phyloP scores from a whole-genome alignment of 2,329 filamentous ascomycete species.

The Diplodia intermedia region DNA sequence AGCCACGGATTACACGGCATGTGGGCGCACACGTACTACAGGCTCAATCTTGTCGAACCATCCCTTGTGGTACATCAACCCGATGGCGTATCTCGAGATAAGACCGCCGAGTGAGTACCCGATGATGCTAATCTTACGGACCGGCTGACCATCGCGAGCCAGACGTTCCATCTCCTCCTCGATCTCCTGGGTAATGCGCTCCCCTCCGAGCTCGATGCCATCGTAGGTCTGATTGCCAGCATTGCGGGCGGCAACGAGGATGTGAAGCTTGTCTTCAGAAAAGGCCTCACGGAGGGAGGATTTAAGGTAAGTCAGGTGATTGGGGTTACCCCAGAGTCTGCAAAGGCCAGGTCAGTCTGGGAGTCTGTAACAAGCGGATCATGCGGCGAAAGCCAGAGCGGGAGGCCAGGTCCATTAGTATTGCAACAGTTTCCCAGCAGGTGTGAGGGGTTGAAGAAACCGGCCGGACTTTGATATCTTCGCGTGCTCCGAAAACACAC shows the following conservation, averaged over 20 bases:
- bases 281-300: conserved; percentile 68
- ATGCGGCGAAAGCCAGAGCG: conserved; percentile 12
- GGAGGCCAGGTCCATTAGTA: too few relatives aligned
- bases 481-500: too few relatives aligned
- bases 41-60: conserved; percentile 81
- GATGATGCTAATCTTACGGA: conserved; percentile 83
- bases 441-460: too few relatives aligned
- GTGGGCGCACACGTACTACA: conserved; percentile 64
- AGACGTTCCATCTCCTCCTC: conserved; percentile 64
- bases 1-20: neutral
- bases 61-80: conserved; percentile 80
- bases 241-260: conserved; percentile 76
- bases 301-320: conserved; percentile 73
- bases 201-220: conserved; percentile 72
- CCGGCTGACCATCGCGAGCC: conserved; percentile 68
- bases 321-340: conserved; percentile 81
- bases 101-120: conserved; percentile 92
- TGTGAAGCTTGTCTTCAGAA: conserved; percentile 68
- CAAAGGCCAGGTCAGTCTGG: neutral
- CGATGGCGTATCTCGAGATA: conserved; percentile 84
- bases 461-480: too few relatives aligned
- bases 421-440: too few relatives aligned
- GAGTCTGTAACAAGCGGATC: neutral
- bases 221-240: conserved; percentile 73
- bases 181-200: conserved; percentile 69